Base-by-base conservation (phyloP, 305 asterid species). In the Plantago coronopus region DNA sequence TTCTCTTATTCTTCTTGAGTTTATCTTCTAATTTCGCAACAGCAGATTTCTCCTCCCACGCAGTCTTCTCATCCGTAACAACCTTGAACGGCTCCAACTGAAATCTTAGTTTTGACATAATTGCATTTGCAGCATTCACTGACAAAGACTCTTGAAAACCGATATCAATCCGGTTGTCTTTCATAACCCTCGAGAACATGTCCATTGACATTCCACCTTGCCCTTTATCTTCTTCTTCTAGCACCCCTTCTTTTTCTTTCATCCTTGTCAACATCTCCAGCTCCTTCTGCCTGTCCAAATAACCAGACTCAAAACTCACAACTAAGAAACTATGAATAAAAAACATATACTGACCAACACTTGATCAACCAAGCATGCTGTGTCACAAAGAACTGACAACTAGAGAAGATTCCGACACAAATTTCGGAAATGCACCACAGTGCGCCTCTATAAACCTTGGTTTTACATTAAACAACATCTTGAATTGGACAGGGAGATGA, bases 41-140 rank as follows among this genome's bases (percentile, higher is more conserved):
- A 27, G 86, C 91, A 60, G 88, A 89, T 74, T 89, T 93, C 68
- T 93, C 97, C 69, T 93, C 98, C 98, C 96, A 89, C 13, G 82
- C 89, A 63, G 73, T 78, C 50, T 74, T 80, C 70, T 82, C 89
- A 54, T 89, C 91, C 0, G 84, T 76, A 17, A 74, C 83, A 71
- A 82, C 83, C 74, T 89, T 76, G 79, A 86, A 89, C 17, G 95
- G 96, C 80, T 93, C 95, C 67, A 89, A 66, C 83, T 78, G 93
- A 79, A 67, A 77, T 56, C 88, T 77, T 68, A 91, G 71, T 73
- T 80, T 91, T 21, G 79, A 74, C 62, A 83, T 67, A 45, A 84
- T 63, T 54, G 78, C 94, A 86, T 81, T 84, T 3, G 81, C 90
- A 59, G 84, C 74, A 67, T 85, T 79, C 68, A 84, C 31, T 17